phyloP scores from a whole-genome alignment of 179 eudicot genomes.

The Patellifolia procumbens region DNA sequence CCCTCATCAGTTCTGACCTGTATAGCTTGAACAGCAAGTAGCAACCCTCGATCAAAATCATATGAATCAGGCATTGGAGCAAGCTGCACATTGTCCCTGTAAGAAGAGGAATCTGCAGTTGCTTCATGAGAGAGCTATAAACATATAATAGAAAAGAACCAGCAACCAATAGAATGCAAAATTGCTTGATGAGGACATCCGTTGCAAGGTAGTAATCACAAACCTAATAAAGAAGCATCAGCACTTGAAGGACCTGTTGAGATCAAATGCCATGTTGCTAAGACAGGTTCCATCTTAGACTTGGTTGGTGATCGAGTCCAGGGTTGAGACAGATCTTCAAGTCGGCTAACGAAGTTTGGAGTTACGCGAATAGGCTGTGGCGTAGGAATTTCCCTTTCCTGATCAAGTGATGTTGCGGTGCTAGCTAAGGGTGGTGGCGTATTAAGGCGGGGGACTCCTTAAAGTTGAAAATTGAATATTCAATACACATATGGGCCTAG shows the following conservation, averaged over 20 bases:
- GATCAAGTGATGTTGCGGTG: constrained; percentile 40
- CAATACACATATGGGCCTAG: background rate
- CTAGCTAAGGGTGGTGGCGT: constrained; percentile 79
- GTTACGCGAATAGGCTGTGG: constrained; percentile 89
- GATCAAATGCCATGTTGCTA: constrained; percentile 89
- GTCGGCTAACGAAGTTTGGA: constrained; percentile 66
- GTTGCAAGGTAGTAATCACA: constrained; percentile 26
- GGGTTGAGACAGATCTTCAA: constrained; percentile 96
- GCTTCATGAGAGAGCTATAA: constrained; percentile 70
- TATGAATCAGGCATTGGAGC: constrained; percentile 99
- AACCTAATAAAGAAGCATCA: constrained; percentile 61
- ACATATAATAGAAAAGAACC: constrained; percentile 25
- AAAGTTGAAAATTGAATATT: constrained; percentile 10
- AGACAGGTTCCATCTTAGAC: constrained; percentile 83
- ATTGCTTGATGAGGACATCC: constrained; percentile 9
- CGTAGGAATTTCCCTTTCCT: constrained; percentile 64
- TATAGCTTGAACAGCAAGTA: constrained; percentile 98
- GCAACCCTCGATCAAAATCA: constrained; percentile 96
- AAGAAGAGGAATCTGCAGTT: constrained; percentile 85
- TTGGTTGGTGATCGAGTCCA: constrained; percentile 99
- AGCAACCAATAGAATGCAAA: constrained; percentile 9
- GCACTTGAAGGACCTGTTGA: constrained; percentile 51
- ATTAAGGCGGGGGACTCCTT: constrained; percentile 96
- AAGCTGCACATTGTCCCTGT: constrained; percentile 85
- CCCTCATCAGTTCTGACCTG: constrained; percentile 53